Evolutionary conservation across 2,329 filamentous ascomycete genomes (phyloP), one percentile per base, ranked within the genome.

Genomic region (Stagonosporopsis chrysanthemi): DNA sequence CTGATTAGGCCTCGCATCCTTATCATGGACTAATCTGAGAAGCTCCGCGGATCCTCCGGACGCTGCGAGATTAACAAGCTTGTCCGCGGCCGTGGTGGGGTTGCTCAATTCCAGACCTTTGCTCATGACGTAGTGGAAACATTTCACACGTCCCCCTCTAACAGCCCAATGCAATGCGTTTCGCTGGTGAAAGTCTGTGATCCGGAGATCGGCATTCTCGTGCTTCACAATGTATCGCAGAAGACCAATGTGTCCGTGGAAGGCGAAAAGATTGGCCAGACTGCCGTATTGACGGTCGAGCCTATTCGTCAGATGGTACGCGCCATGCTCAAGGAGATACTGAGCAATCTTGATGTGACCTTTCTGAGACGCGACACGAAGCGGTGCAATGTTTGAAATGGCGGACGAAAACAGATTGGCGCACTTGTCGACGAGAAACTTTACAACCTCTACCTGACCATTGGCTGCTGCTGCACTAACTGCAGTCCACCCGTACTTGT

Each of bases 21-120:
- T n/a, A n/a, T n/a, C n/a, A n/a, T n/a, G n/a, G n/a, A n/a, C n/a
- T n/a, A n/a, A n/a, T n/a, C n/a, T 38, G 1, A 61, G 26, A 24
- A 58, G n/a, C n/a, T 52, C 28, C 11, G 53, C 9, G 1, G 58
- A 61, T 15, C 56, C 55, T 28, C 52, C 46, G 12, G 56, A 54
- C 19, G 56, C 39, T 9, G 58, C 58, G 39, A 52, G 56, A 19
- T 23, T 36, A 2, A 58, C 19, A 6, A 61, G 8, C 23, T 38
- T 28, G 24, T 59, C 58, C 1, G 58, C 56, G 29, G 55, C 57
- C 9, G 29, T 29, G 24, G 56, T 47, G 36, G 23, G 22, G 6
- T 22, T 22, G 7, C 7, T 22, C 6, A 14, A 1, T 1, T 55
- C 42, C 14, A 56, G 35, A 15, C 39, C 41, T 6, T 47, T 9